phyloP scores from a whole-genome alignment of 768 basidiomycete species.

The Tulasnella sp. region DNA sequence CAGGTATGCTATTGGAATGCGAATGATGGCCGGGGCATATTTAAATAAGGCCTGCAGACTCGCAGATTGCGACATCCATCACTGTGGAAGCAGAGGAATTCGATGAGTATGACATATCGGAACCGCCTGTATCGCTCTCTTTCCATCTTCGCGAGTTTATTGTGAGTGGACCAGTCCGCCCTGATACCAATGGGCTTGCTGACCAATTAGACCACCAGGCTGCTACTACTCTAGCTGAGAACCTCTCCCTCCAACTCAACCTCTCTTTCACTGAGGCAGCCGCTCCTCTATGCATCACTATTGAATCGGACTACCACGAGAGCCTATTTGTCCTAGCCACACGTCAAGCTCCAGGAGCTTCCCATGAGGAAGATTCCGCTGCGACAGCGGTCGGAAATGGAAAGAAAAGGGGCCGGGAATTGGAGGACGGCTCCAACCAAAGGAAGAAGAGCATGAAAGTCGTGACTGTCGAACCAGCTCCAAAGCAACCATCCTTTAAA shows the following conservation, averaged over 20 bases:
- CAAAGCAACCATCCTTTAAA: not conserved
- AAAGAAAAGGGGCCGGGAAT: slow-evolving; percentile 1
- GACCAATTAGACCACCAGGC: slow-evolving; percentile 42
- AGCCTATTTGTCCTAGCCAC: slow-evolving; percentile 72
- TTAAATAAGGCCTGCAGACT: not conserved
- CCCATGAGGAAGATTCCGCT: slow-evolving; percentile 4
- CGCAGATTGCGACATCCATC: slow-evolving; percentile 51
- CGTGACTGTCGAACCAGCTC: not conserved
- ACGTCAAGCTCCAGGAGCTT: slow-evolving; percentile 33
- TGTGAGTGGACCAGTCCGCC: slow-evolving; percentile 32
- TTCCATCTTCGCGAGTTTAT: slow-evolving; percentile 82
- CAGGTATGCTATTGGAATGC: not conserved
- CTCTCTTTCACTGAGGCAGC: slow-evolving; percentile 67
- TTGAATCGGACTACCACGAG: slow-evolving; percentile 56
- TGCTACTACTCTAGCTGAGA: slow-evolving; percentile 68
- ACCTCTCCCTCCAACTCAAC: slow-evolving; percentile 51
- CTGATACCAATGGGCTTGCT: not conserved
- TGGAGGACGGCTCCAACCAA: not conserved
- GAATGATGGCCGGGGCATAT: not conserved
- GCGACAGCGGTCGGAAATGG: slow-evolving; percentile 24
- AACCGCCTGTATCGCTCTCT: slow-evolving; percentile 54
- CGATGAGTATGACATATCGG: slow-evolving; percentile 58
- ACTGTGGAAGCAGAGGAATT: slow-evolving; percentile 72
- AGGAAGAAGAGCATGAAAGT: slow-evolving; percentile 11
- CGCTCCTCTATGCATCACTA: slow-evolving; percentile 64